Conservation (phyloP, 805 yeast species). For the Zygosaccharomyces rouxii region DNA sequence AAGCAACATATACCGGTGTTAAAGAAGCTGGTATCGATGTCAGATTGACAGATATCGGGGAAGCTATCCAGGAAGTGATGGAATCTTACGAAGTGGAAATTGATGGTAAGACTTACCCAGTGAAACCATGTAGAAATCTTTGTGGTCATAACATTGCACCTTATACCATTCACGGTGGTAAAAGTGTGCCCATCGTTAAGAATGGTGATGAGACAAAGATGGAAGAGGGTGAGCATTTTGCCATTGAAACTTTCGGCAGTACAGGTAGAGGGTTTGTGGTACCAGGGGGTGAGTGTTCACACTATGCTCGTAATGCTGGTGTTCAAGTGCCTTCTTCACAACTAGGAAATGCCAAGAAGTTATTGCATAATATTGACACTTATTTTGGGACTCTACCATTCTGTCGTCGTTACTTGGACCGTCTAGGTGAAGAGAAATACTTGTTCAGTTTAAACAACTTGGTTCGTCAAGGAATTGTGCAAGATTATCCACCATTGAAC, state of each 20-base stretch:
- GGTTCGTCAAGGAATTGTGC: slow-evolving; percentile 81
- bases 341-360: slow-evolving; percentile 62
- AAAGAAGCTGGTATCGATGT: slow-evolving; percentile 94
- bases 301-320: slow-evolving; percentile 66
- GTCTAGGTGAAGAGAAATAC: slow-evolving; percentile 88
- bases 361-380: slow-evolving; percentile 65
- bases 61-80: slow-evolving; percentile 94
- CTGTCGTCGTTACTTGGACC: slow-evolving; percentile 91
- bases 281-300: slow-evolving; percentile 88
- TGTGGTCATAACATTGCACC: slow-evolving; percentile 92
- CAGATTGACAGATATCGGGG: slow-evolving; percentile 91
- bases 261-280: slow-evolving; percentile 92
- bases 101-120: slow-evolving; percentile 77
- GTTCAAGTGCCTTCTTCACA: slow-evolving; percentile 34
- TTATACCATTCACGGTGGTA: slow-evolving; percentile 86
- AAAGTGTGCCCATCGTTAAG: slow-evolving; percentile 93
- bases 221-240: slow-evolving; percentile 98
- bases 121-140: slow-evolving; percentile 85
- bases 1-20: slow-evolving; percentile 91
- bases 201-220: slow-evolving; percentile 92
- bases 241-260: slow-evolving; percentile 96
- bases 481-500: slow-evolving; percentile 89
- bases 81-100: slow-evolving; percentile 91
- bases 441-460: slow-evolving; percentile 79
- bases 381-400: slow-evolving; percentile 94